Conservation (phyloP, 2,329 filamentous ascomycete genomes). For the Fusarium ramigenum region DNA sequence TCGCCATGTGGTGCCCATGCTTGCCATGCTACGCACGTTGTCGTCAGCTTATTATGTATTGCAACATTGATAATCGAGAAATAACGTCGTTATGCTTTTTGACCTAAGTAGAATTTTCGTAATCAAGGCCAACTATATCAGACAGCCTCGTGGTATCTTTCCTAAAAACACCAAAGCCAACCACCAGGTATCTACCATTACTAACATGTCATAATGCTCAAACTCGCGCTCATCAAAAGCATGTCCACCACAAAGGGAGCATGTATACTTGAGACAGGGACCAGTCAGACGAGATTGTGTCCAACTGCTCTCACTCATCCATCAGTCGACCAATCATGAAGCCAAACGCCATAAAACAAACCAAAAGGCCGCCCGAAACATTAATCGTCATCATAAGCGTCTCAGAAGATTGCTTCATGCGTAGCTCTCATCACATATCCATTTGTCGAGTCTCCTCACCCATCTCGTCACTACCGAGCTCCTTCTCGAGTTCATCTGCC, state of each 20-base stretch:
- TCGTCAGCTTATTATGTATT: slow-evolving; percentile 7
- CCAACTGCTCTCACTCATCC: slow-evolving; percentile 7
- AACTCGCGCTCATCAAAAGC: slow-evolving; percentile 14
- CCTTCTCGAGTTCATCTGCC: slow-evolving; percentile 89
- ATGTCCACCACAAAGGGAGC: slow-evolving; percentile 20
- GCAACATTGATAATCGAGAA: background rate
- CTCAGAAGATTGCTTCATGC: slow-evolving; percentile 30
- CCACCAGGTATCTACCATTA: slow-evolving; percentile 34
- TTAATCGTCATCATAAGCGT: slow-evolving; percentile 38
- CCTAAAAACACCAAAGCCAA: slow-evolving; percentile 27
- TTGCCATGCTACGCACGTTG: slow-evolving; percentile 21
- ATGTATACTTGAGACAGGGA: slow-evolving; percentile 13
- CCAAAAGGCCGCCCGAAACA: slow-evolving; percentile 28
- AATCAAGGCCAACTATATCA: slow-evolving; percentile 1
- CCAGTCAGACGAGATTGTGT: slow-evolving; percentile 21
- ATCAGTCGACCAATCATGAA: slow-evolving; percentile 6
- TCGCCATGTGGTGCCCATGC: slow-evolving; percentile 35
- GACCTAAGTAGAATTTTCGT: background rate
- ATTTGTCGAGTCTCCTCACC: slow-evolving; percentile 63
- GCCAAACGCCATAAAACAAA: slow-evolving; percentile 36
- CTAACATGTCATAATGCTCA: slow-evolving; percentile 7
- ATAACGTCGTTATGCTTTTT: background rate
- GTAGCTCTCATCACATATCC: slow-evolving; percentile 46
- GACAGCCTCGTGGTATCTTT: slow-evolving; percentile 31
- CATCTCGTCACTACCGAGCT: slow-evolving; percentile 73